phyloP scores from a whole-genome alignment of 257 asterid genomes.

The Leonotis leonurus region DNA sequence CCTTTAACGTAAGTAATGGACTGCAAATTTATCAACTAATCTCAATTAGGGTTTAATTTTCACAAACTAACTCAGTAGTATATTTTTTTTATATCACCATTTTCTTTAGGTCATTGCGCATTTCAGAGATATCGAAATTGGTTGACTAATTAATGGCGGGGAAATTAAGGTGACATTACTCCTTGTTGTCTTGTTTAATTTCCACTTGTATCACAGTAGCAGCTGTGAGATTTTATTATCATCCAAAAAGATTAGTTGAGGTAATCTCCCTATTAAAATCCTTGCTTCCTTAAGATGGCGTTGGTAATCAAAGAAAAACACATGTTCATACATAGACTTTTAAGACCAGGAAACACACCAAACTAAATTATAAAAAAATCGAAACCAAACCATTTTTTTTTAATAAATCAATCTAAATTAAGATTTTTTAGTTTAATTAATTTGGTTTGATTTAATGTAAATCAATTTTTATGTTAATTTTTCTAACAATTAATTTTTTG shows the following conservation, averaged over 20 bases:
- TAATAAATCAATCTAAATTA: too few species aligned
- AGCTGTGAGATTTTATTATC: not conserved
- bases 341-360: too few species aligned
- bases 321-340: too few species aligned
- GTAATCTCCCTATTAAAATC: not conserved
- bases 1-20: not conserved
- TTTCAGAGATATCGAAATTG: slow-evolving; percentile 21
- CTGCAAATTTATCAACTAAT: not conserved
- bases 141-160: not conserved
- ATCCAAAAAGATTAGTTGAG: not conserved
- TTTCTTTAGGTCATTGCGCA: slow-evolving; percentile 38
- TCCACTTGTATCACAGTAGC: too few species aligned
- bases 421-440: too few species aligned
- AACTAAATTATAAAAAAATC: too few species aligned
- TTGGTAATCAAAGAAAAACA: too few species aligned
- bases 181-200: not conserved
- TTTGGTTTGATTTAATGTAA: too few species aligned
- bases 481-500: too few species aligned
- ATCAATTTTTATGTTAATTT: too few species aligned
- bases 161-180: not conserved
- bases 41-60: not conserved
- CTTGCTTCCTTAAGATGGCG: too few species aligned
- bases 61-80: not conserved
- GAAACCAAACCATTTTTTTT: too few species aligned
- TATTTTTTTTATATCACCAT: not conserved